These are phyloP conservation scores for Pythium aquatile DNA, from an alignment of 352 stramenopile genomes.

Conservation along the genomic window DNA sequence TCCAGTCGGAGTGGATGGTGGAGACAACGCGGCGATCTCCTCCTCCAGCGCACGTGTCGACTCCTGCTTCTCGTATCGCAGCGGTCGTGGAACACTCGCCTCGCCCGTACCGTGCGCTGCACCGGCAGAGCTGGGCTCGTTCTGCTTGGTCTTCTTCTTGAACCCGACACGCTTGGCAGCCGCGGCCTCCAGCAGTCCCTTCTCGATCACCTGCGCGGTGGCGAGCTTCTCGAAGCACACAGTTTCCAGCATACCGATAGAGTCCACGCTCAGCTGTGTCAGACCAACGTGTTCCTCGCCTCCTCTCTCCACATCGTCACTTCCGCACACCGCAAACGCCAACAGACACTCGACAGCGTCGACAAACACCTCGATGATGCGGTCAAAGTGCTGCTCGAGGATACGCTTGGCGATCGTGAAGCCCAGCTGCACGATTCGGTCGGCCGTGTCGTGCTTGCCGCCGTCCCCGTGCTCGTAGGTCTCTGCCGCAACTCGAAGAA, in stretches of 20 bases:
- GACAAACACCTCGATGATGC: conserved; percentile 77
- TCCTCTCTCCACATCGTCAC: conserved; percentile 55
- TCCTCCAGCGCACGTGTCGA: conserved; percentile 56
- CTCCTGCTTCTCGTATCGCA: conserved; percentile 71
- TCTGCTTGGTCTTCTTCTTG: conserved; percentile 30
- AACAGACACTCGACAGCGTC: conserved; percentile 79
- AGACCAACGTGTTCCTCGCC: conserved; percentile 52
- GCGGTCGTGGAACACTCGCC: conserved; percentile 9
- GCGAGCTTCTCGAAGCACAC: conserved; percentile 78
- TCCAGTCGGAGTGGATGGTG: conserved; percentile 28
- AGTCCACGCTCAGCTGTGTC: conserved; percentile 70
- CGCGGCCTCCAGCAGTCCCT: conserved; percentile 35
- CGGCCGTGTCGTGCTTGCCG: conserved; percentile 34
- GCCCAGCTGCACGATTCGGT: conserved; percentile 83
- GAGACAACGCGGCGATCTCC: conserved; percentile 51
- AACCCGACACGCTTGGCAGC: conserved; percentile 54
- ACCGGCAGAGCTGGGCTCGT: conserved; percentile 1
- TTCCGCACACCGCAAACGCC: conserved; percentile 76
- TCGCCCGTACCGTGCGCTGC: not conserved
- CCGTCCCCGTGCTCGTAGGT: conserved; percentile 63
- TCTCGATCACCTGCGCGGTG: conserved; percentile 76
- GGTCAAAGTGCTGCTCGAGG: conserved; percentile 70
- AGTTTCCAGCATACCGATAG: conserved; percentile 53
- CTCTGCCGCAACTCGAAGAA: conserved; percentile 86
- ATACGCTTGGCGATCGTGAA: conserved; percentile 88